Evolutionary conservation across 768 basidiomycete genomes (phyloP).

Genomic region (Tricholoma sp.): DNA sequence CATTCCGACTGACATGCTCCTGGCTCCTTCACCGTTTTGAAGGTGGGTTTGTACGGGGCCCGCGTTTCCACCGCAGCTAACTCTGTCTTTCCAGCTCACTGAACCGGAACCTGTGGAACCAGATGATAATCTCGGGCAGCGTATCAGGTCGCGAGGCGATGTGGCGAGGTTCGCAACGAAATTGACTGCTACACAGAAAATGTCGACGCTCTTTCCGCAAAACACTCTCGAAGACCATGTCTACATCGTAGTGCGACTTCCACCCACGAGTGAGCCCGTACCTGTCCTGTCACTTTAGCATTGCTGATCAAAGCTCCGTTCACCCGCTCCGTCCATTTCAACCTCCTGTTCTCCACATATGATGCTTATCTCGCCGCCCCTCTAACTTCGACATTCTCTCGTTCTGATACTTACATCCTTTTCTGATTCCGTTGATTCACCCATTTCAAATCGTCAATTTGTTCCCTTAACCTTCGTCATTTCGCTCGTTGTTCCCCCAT

Average conservation of each 20-base stretch:
- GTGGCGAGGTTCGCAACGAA: not conserved
- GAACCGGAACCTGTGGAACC: not conserved
- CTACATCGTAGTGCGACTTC: not conserved
- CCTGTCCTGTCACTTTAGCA: slow-evolving; percentile 1
- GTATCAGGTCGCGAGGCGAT: not conserved
- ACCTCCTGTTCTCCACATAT: not conserved
- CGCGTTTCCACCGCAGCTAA: not conserved
- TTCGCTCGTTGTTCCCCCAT: too few species aligned
- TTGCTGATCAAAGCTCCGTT: slow-evolving; percentile 2
- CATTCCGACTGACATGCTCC: not conserved
- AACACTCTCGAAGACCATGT: not conserved
- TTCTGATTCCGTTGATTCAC: not conserved
- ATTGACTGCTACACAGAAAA: not conserved
- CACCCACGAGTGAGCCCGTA: not conserved
- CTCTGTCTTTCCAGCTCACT: not conserved
- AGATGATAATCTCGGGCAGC: too few species aligned
- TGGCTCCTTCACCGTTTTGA: not conserved
- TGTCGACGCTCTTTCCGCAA: not conserved
- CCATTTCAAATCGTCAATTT: not conserved
- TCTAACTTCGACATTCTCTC: not conserved
- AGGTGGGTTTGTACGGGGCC: not conserved
- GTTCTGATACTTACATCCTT: not conserved
- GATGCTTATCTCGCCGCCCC: not conserved
- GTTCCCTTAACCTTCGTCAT: too few species aligned
- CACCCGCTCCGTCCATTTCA: not conserved